These are phyloP conservation scores for Septoria petroselini DNA, from an alignment of 2,329 filamentous ascomycete genomes.

Conservation along the genomic window DNA sequence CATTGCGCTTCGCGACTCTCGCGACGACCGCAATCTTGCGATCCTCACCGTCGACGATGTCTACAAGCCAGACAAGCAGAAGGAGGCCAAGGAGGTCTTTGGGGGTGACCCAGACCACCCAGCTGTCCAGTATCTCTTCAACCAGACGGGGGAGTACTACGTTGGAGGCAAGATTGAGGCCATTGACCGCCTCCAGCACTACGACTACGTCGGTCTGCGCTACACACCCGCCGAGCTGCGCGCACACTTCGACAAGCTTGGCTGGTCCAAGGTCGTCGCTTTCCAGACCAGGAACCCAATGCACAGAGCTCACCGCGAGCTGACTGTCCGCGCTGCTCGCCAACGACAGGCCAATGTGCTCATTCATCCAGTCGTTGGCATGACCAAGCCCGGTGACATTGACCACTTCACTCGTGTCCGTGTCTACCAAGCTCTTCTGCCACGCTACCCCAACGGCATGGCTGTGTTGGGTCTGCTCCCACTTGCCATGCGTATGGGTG, in stretches of 20 bases:
- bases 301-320: constrained; percentile 96
- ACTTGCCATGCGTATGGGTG: constrained; percentile 98
- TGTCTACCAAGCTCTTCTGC: constrained; percentile 94
- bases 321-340: constrained; percentile 94
- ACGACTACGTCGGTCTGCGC: constrained; percentile 95
- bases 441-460: constrained; percentile 98
- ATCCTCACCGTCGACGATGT: constrained; percentile 95
- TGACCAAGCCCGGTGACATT: constrained; percentile 98
- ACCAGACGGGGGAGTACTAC: constrained; percentile 80
- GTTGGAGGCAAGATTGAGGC: constrained; percentile 95
- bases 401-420: constrained; percentile 99
- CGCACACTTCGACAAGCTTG: constrained; percentile 97
- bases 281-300: constrained; percentile 99
- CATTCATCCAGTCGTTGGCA: constrained; percentile 96
- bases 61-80: constrained; percentile 88
- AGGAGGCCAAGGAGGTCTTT: constrained; percentile 92
- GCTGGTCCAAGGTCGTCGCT: constrained; percentile 94
- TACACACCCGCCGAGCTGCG: constrained; percentile 94
- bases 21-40: constrained; percentile 92
- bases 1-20: constrained; percentile 87
- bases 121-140: constrained; percentile 84
- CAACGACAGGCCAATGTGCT: constrained; percentile 96
- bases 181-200: constrained; percentile 92
- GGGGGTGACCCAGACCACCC: constrained; percentile 85
- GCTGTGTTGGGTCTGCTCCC: constrained; percentile 91